phyloP scores from a whole-genome alignment of 306 rosid species.

The Sechiopsis laciniata region DNA sequence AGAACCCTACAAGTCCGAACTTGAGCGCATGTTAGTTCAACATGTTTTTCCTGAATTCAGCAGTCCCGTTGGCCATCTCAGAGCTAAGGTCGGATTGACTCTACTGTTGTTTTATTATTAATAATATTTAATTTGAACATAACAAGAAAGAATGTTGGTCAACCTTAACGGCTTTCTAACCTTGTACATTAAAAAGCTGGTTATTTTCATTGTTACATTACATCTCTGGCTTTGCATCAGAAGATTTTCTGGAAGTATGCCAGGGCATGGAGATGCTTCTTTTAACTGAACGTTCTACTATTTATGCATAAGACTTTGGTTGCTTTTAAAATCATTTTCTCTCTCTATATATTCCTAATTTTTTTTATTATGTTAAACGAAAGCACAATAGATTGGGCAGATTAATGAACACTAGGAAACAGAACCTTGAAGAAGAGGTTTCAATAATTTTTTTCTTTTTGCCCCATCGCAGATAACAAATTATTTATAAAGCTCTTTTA shows the following conservation, averaged over 20 bases:
- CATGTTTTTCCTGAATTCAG: slow-evolving; percentile 94
- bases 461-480: too few relatives aligned
- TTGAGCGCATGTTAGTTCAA: slow-evolving; percentile 90
- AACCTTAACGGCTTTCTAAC: background rate
- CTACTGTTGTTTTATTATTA: background rate
- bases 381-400: too few relatives aligned
- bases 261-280: background rate
- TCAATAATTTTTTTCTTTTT: too few relatives aligned
- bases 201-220: background rate
- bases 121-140: background rate
- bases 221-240: background rate
- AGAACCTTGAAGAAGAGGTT: too few relatives aligned
- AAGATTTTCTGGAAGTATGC: slow-evolving; percentile 4
- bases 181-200: background rate
- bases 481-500: too few relatives aligned
- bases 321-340: background rate
- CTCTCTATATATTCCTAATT: background rate
- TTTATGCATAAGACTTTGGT: background rate
- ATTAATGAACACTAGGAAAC: too few relatives aligned
- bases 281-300: background rate
- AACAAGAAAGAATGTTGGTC: background rate
- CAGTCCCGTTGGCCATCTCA: slow-evolving; percentile 90
- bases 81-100: slow-evolving; percentile 70
- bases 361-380: background rate
- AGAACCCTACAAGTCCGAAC: slow-evolving; percentile 91